These are phyloP conservation scores for Secale cereale DNA, from an alignment of 176 grass and related monocot genomes.

Conservation along the genomic window DNA sequence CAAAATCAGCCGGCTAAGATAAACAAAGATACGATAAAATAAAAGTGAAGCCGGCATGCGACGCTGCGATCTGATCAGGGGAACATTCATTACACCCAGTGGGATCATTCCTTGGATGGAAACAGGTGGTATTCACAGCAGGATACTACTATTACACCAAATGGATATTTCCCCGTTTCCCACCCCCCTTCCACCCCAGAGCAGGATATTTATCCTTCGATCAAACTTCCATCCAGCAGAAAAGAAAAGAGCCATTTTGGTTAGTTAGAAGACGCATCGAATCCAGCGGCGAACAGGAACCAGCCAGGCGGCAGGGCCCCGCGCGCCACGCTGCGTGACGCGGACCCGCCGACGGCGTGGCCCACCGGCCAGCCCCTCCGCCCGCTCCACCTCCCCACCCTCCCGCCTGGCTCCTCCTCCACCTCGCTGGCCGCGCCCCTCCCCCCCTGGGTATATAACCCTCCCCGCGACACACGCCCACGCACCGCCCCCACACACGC, in stretches of 20 bases:
- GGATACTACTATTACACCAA: too few species aligned
- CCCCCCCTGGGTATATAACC: conserved; percentile 33
- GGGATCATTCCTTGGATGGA: neutral
- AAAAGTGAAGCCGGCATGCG: neutral
- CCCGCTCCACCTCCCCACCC: neutral
- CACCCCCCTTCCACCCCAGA: neutral
- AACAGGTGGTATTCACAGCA: neutral
- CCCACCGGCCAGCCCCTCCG: conserved; percentile 20
- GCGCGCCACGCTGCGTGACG: neutral
- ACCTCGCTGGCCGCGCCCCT: conserved; percentile 2
- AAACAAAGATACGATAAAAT: too few species aligned
- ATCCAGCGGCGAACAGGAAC: conserved; percentile 28
- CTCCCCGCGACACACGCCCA: conserved; percentile 29
- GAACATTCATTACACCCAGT: neutral
- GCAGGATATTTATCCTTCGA: neutral
- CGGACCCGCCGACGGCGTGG: conserved; percentile 18
- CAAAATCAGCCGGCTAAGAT: too few species aligned
- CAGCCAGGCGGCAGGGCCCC: conserved; percentile 18
- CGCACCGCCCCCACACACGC: conserved; percentile 15
- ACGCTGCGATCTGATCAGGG: neutral
- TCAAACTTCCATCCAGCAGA: neutral
- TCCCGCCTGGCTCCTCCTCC: neutral
- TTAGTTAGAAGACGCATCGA: conserved; percentile 30
- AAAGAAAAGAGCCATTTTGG: neutral
- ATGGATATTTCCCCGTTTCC: neutral